Evolutionary conservation across 1,284 basidiomycete genomes (phyloP).

Genomic region (Retiboletus flavoniger): DNA sequence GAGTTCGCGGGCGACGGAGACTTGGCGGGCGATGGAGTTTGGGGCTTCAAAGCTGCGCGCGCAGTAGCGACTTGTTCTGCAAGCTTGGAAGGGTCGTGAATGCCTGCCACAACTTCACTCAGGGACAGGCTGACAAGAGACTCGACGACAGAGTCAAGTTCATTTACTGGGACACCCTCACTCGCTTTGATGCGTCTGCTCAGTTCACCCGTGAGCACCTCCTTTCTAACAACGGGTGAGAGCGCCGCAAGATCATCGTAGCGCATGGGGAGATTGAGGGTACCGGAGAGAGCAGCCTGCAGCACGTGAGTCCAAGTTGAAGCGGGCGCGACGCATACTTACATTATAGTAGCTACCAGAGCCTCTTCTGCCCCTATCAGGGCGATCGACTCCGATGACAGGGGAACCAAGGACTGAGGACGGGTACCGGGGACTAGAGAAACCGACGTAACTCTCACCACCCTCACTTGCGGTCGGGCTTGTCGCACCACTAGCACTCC

Average conservation of each 20-base stretch:
- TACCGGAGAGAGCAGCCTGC: slow-evolving; percentile 75
- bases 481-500: slow-evolving; percentile 74
- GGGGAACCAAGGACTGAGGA: slow-evolving; percentile 55
- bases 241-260: slow-evolving; percentile 79
- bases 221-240: slow-evolving; percentile 80
- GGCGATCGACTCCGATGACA: slow-evolving; percentile 49
- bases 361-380: slow-evolving; percentile 65
- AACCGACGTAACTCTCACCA: slow-evolving; percentile 68
- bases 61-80: slow-evolving; percentile 58
- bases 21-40: slow-evolving; percentile 46
- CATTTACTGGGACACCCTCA: slow-evolving; percentile 49
- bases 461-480: slow-evolving; percentile 78
- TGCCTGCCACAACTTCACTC: slow-evolving; percentile 69
- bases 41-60: slow-evolving; percentile 40
- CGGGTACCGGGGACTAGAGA: slow-evolving; percentile 67
- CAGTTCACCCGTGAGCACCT: slow-evolving; percentile 80
- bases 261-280: slow-evolving; percentile 73
- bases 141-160: slow-evolving; percentile 67
- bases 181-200: slow-evolving; percentile 66
- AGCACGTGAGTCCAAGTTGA: neutral
- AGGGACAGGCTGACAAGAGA: slow-evolving; percentile 66
- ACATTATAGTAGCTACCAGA: slow-evolving; percentile 84
- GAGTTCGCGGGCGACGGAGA: slow-evolving; percentile 52
- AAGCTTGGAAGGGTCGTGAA: slow-evolving; percentile 68
- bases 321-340: slow-evolving; percentile 20